Evolutionary conservation across 108 stramenopile species (phyloP).

Genomic region (Epithemia pelagica): DNA sequence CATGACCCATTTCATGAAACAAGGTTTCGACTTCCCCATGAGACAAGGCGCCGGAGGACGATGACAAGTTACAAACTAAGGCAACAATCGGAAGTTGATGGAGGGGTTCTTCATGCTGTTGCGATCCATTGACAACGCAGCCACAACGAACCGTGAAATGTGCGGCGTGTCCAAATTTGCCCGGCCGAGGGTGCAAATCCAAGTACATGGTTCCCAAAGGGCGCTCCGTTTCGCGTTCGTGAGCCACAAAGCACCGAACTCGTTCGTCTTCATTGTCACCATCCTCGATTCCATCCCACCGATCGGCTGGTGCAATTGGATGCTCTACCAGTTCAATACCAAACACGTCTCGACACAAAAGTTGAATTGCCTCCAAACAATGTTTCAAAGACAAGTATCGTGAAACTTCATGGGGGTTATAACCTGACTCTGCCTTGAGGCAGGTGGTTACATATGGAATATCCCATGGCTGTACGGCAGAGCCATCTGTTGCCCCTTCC

Average conservation of each 20-base stretch:
- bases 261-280: slow-evolving; percentile 4
- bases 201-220: slow-evolving; percentile 87
- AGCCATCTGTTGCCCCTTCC: slow-evolving; percentile 30
- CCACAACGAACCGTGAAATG: slow-evolving; percentile 98
- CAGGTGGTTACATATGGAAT: slow-evolving; percentile 62
- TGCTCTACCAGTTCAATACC: slow-evolving; percentile 75
- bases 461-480: slow-evolving; percentile 81
- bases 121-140: slow-evolving; percentile 33
- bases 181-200: slow-evolving; percentile 84
- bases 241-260: slow-evolving; percentile 68
- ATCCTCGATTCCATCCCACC: slow-evolving; percentile 65
- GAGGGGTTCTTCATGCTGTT: slow-evolving; percentile 10
- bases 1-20: slow-evolving; percentile 97
- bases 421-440: slow-evolving; percentile 54
- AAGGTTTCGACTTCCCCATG: slow-evolving; percentile 94
- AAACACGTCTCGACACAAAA: slow-evolving; percentile 55
- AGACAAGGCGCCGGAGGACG: slow-evolving; percentile 40
- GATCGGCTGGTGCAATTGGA: slow-evolving; percentile 48
- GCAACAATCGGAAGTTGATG: slow-evolving; percentile 89
- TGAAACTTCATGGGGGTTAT: slow-evolving; percentile 29
- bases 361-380: slow-evolving; percentile 67
- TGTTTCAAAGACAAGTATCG: slow-evolving; percentile 67
- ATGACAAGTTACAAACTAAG: slow-evolving; percentile 84
- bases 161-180: slow-evolving; percentile 92
- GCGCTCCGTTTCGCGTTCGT: slow-evolving; percentile 34